Evolutionary conservation across 768 basidiomycete genomes (phyloP).

Genomic region (Lactarius hengduanensis): DNA sequence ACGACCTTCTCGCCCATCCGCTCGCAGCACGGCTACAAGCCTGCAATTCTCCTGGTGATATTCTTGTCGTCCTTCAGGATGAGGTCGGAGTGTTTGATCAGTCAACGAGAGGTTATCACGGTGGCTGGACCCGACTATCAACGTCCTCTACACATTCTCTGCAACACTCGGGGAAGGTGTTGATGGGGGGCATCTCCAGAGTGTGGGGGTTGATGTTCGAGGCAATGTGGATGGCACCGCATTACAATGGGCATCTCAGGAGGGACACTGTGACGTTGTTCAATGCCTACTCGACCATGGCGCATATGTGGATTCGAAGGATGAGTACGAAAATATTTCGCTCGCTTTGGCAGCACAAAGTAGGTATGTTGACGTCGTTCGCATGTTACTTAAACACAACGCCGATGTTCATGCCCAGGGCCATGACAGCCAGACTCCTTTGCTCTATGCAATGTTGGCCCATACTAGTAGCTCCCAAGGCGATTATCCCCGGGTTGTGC

Average conservation of each 20-base stretch:
- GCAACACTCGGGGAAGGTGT: not conserved
- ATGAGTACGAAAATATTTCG: not conserved
- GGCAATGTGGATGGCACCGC: not conserved
- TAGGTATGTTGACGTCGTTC: not conserved
- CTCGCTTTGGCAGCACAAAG: not conserved
- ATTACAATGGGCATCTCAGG: not conserved
- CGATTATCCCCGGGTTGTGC: no score
- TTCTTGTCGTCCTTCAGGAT: not conserved
- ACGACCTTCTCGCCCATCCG: not conserved
- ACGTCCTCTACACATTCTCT: not conserved
- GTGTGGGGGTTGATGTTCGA: not conserved
- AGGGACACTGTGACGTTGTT: not conserved
- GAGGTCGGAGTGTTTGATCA: not conserved
- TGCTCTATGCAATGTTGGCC: not conserved
- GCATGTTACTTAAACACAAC: not conserved
- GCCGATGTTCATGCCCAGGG: not conserved
- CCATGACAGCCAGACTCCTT: not conserved
- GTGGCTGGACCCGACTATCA: not conserved
- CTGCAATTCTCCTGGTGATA: not conserved
- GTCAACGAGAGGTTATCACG: not conserved
- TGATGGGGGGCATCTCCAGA: not conserved
- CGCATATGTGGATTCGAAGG: not conserved
- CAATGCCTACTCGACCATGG: not conserved
- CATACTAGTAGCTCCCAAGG: no score
- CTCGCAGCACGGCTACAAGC: not conserved